Percentiles rank a stretch among this genome's conserved stretches.
phyloP scores from a whole-genome alignment of 257 asterid genomes.

The Thymus quinquecostatus region DNA sequence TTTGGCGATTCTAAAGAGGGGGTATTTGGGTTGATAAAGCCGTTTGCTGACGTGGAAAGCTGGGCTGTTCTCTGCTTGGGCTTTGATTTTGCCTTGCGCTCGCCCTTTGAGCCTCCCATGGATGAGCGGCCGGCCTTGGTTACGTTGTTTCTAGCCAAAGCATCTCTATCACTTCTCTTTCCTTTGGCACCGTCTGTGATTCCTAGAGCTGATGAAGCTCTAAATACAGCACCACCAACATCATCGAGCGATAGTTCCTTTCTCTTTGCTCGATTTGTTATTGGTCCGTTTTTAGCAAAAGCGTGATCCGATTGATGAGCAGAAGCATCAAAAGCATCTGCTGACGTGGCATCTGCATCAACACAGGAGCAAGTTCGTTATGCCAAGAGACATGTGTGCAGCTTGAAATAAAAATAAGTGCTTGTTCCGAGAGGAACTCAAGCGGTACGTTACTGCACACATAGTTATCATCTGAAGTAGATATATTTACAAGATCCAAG shows the following conservation, averaged over 20 bases:
- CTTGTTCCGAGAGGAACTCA: conserved; percentile 14
- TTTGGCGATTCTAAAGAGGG: conserved; percentile 54
- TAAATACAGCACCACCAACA: conserved; percentile 62
- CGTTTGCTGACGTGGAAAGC: conserved; percentile 73
- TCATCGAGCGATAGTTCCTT: conserved; percentile 85
- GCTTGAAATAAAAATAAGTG: neutral
- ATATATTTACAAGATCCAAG: conserved; percentile 24
- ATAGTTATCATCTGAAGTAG: neutral
- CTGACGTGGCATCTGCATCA: conserved; percentile 43
- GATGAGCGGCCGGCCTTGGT: conserved; percentile 63
- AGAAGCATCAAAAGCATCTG: conserved; percentile 45
- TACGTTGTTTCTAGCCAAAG: conserved; percentile 29
- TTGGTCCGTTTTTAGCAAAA: conserved; percentile 65
- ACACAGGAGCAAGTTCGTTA: conserved; percentile 20
- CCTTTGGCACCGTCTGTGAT: conserved; percentile 74
- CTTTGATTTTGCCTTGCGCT: conserved; percentile 77
- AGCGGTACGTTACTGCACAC: neutral
- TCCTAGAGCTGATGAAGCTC: conserved; percentile 62
- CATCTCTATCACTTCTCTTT: conserved; percentile 62
- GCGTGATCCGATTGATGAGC: conserved; percentile 52
- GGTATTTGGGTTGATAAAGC: conserved; percentile 38
- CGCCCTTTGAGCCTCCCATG: conserved; percentile 74
- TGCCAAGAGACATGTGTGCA: conserved; percentile 10
- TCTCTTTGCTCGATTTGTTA: conserved; percentile 78
- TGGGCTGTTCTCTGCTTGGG: conserved; percentile 87